Evolutionary conservation across 2,329 filamentous ascomycete genomes (phyloP).

Genomic region (Immersiporthe knoxdaviesiana): DNA sequence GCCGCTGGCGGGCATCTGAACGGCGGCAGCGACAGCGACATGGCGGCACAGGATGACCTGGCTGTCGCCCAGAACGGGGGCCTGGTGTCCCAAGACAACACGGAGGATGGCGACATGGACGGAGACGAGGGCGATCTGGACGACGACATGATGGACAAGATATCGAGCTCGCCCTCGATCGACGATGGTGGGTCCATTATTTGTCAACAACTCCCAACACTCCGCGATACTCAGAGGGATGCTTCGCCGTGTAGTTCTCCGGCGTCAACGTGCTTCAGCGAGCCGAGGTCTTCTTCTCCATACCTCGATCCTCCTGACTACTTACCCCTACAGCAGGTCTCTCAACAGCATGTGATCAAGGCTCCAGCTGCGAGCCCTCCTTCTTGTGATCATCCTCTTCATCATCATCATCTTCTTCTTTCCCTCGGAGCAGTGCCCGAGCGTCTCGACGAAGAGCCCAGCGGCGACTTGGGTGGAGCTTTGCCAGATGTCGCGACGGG

Average conservation of each 20-base stretch:
- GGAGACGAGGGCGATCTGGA: conserved; percentile 71
- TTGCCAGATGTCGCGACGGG: background rate
- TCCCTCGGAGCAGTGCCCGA: conserved; percentile 47
- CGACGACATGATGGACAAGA: conserved; percentile 96
- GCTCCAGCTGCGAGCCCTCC: conserved; percentile 33
- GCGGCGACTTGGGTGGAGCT: conserved; percentile 27
- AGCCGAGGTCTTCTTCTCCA: conserved; percentile 47
- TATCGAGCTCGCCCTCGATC: conserved; percentile 97
- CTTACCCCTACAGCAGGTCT: conserved; percentile 35
- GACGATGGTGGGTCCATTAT: conserved; percentile 89
- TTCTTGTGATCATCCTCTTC: conserved; percentile 47
- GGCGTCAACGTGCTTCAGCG: conserved; percentile 39
- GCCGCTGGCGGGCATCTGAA: conserved; percentile 36
- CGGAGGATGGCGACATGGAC: conserved; percentile 67
- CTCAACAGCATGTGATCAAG: conserved; percentile 41
- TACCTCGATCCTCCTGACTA: conserved; percentile 45
- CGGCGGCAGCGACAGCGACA: conserved; percentile 32
- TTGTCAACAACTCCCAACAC: conserved; percentile 41
- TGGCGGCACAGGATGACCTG: conserved; percentile 56
- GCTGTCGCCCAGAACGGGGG: conserved; percentile 66
- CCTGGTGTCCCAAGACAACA: conserved; percentile 47
- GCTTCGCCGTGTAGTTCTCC: conserved; percentile 36
- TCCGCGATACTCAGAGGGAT: conserved; percentile 46
- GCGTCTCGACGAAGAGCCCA: conserved; percentile 37
- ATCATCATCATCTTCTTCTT: conserved; percentile 57